Percentiles rank a stretch among this genome's conserved stretches.
Evolutionary conservation across 2,329 filamentous ascomycete genomes (phyloP).

Genomic region (Thelonectria discophora): DNA sequence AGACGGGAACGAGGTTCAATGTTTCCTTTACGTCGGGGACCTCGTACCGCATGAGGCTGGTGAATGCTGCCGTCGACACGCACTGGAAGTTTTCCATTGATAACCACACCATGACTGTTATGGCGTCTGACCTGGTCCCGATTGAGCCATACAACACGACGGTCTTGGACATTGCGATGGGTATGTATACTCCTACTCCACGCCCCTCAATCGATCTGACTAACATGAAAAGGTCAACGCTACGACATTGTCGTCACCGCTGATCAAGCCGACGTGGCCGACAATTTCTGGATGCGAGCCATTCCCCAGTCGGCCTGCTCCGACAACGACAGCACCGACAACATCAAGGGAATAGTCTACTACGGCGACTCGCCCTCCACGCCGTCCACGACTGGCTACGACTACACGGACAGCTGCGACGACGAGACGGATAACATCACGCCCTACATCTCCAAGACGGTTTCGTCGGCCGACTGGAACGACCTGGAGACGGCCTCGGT

Average conservation of each 20-base stretch:
- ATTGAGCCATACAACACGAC: conserved; percentile 61
- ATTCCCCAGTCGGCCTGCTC: conserved; percentile 55
- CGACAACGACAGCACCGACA: conserved; percentile 37
- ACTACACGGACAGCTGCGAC: conserved; percentile 41
- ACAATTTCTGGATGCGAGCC: conserved; percentile 60
- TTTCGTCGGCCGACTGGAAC: conserved; percentile 42
- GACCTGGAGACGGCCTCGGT: conserved; percentile 38
- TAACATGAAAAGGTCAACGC: conserved; percentile 51
- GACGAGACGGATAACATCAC: conserved; percentile 48
- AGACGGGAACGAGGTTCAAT: conserved; percentile 45
- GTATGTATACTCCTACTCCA: not conserved
- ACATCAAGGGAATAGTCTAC: conserved; percentile 59
- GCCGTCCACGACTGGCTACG: conserved; percentile 26
- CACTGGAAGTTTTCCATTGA: conserved; percentile 59
- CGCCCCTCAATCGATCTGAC: not conserved
- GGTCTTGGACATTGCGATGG: conserved; percentile 25
- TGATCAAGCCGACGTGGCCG: conserved; percentile 42
- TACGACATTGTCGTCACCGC: conserved; percentile 58
- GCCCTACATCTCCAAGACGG: conserved; percentile 47
- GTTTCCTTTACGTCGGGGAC: conserved; percentile 51
- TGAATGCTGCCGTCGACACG: conserved; percentile 55
- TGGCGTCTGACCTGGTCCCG: conserved; percentile 64
- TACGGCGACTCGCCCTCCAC: conserved; percentile 45
- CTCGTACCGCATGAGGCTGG: conserved; percentile 56
- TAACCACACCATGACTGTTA: conserved; percentile 64